Base-by-base conservation (phyloP, 164 flowering plant species). In the Stephania japonica region DNA sequence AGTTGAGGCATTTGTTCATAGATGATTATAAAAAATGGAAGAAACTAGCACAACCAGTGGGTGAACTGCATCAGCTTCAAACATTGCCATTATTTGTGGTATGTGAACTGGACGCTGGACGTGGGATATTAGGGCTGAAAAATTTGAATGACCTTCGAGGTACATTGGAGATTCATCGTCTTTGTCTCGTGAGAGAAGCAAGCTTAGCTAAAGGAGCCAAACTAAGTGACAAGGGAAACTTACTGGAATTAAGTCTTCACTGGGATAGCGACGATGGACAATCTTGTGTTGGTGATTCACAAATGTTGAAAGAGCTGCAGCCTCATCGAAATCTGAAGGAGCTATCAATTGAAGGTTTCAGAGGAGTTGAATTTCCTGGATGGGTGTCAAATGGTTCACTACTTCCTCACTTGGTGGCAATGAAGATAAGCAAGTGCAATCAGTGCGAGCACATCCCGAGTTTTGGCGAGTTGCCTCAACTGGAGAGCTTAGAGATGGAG, bases 401-500 rank as follows among this genome's bases (percentile, higher is more conserved):
- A 42, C 23, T 69, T 41, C 65, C 65, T 1, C 8, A 47, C 38
- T 68, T 69, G 14, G 14, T n/a, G 5, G n/a, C 64, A 3, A 13
- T 69, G 11, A 4, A 2, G 1, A 9, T 77, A 14, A 6, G 5
- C 8, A 5, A 16, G n/a, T 72, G 69, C 7, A 11, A 18, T 11
- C 3, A n/a, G 6, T 77, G 71, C 9, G 13, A 53, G 62, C 25
- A 70, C 53, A 11, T 81, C 27, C 78, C 79, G 1, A 38, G 68
- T 4, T 69, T 81, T 50, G 83, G 83, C 32, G 18, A 49, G n/a
- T 56, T 81, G 16, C 75, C 75, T 1, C 49, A 13, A 32, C 76
- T 79, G 5, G 56, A 25, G 64, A 16, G 12, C 12, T 77, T 78
- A 25, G 4, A 42, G 8, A 21, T 81, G 8, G 14, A 26, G 27